Conservation (phyloP, 805 yeast genomes). For the Starmera dryadoides region DNA sequence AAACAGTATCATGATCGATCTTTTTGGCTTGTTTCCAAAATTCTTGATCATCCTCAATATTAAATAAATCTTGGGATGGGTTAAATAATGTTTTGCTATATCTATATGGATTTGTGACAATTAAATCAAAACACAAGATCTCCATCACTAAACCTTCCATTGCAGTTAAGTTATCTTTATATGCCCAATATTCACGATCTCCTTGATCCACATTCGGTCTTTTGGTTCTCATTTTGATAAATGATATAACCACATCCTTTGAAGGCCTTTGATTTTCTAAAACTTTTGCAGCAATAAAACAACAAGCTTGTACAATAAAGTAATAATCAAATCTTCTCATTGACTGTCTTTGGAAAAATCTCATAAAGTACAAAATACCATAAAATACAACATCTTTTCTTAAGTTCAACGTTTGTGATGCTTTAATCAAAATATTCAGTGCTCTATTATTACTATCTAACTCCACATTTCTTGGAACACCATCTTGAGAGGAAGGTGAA, state of each 20-base stretch:
- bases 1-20: not conserved
- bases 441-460: not conserved
- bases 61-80: not conserved
- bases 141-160: slow-evolving; percentile 16
- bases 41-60: slow-evolving; percentile 1
- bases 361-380: slow-evolving; percentile 9
- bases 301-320: slow-evolving; percentile 3
- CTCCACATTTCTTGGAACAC: not conserved
- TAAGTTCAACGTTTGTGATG: slow-evolving; percentile 1
- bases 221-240: not conserved
- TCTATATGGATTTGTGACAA: slow-evolving; percentile 10
- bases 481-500: not conserved
- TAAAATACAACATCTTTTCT: slow-evolving; percentile 3
- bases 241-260: slow-evolving; percentile 1
- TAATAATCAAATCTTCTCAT: not conserved
- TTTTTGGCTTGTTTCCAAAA: not conserved
- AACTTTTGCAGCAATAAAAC: slow-evolving; percentile 10
- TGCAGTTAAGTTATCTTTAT: slow-evolving; percentile 10
- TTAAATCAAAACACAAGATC: slow-evolving; percentile 17
- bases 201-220: not conserved
- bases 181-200: slow-evolving; percentile 4
- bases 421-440: not conserved
- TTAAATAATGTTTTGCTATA: slow-evolving; percentile 1
- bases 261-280: not conserved
- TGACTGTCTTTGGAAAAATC: slow-evolving; percentile 13